Base-by-base conservation (phyloP, 305 asterid species). In the Rubia peregrina region DNA sequence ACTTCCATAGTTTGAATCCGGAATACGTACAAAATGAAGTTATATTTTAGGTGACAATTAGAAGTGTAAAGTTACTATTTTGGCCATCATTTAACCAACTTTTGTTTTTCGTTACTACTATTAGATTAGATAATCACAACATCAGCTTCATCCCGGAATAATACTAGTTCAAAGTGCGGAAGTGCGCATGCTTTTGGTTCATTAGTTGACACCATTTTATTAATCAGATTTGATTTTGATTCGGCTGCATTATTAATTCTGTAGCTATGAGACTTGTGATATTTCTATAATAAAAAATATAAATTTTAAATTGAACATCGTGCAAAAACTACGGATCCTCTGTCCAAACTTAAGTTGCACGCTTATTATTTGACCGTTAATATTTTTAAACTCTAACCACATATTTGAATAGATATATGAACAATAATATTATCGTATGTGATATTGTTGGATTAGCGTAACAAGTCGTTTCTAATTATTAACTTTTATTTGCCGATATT, bases 141-240 rank as follows among this genome's bases (percentile, higher is more conserved):
- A 21, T 11, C 36, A 60, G 12, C 65, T 60, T 60, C 26, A 60
- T 60, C 12, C 16, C 10, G 40, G 16, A 60, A 26, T 60, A 59
- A 53, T 67, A 14, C n/a, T 26, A 11, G 16, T 60, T n/a, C 62
- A 49, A 51, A 51, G 62, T 72, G 65, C 43, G 43, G 63, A 12
- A 72, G 14, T 13, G 61, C 30, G 65, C 30, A 56, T 41, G 61
- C 70, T 22, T 49, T 49, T 49, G 56, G 56, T 14, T 64, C 33
- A 51, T 19, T 21, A 59, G 30, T 33, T 36, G 68, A 64, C 60
- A 48, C 46, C 46, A 24, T 65, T 49, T 19, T 5, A 41, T 21
- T 49, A 49, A 16, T 56, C 75, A 56, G 63, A 78, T 74, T 62
- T 65, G 60, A 72, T 69, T 78, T 59, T 59, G 33, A 62, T 73